Conservation (phyloP, 495 filamentous ascomycete genomes). For the Articulospora tetracladia region DNA sequence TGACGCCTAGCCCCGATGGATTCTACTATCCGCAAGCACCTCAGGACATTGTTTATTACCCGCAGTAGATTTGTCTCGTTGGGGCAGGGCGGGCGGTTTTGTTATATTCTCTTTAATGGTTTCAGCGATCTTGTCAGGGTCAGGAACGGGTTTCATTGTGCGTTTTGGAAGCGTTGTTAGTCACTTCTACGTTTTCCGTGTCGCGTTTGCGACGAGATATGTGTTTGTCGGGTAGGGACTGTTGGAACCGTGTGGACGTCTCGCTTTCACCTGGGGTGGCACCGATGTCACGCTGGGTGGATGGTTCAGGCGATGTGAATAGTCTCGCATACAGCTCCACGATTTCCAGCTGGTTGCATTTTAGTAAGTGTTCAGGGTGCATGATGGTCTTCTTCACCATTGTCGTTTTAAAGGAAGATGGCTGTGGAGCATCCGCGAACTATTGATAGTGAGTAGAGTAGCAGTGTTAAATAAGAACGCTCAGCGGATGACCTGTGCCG, state of each 20-base stretch:
- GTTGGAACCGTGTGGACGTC: slow-evolving; percentile 12
- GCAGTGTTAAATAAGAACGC: slow-evolving; percentile 19
- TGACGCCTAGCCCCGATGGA: slow-evolving; percentile 62
- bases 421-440: neutral
- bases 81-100: slow-evolving; percentile 4
- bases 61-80: slow-evolving; percentile 41
- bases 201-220: slow-evolving; percentile 19
- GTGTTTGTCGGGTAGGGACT: slow-evolving; percentile 12
- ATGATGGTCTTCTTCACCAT: slow-evolving; percentile 25
- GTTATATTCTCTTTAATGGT: slow-evolving; percentile 29
- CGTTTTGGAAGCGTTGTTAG: slow-evolving; percentile 26
- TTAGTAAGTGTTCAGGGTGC: slow-evolving; percentile 17
- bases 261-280: neutral
- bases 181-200: slow-evolving; percentile 15
- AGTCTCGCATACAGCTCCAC: slow-evolving; percentile 11
- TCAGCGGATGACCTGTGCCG: slow-evolving; percentile 4
- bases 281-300: slow-evolving; percentile 8
- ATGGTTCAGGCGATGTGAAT: neutral
- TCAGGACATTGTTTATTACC: slow-evolving; percentile 63
- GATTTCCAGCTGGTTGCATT: slow-evolving; percentile 19
- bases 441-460: slow-evolving; percentile 14
- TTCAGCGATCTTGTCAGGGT: slow-evolving; percentile 26
- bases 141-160: slow-evolving; percentile 26
- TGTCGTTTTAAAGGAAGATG: slow-evolving; percentile 25
- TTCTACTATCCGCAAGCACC: slow-evolving; percentile 71